phyloP scores from a whole-genome alignment of 768 basidiomycete genomes.

The Terana coerulea region DNA sequence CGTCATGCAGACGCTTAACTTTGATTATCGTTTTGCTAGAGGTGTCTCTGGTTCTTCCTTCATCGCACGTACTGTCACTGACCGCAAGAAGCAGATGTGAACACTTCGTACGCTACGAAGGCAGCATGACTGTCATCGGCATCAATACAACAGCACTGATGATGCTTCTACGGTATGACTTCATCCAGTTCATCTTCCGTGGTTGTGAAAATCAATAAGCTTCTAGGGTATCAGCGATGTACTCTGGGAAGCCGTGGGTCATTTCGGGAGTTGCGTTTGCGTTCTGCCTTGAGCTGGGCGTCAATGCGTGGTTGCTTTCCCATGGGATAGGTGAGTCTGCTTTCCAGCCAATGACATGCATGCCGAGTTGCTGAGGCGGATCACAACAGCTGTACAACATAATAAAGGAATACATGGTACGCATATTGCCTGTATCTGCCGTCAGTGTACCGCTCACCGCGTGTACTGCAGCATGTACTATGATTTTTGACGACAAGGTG shows the following conservation, averaged over 20 bases:
- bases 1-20: no score
- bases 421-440: background rate
- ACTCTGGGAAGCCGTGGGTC: conserved; percentile 21
- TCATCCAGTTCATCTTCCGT: background rate
- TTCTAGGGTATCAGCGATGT: conserved; percentile 30
- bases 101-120: conserved; percentile 31
- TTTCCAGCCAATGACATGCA: no score
- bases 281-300: conserved; percentile 39
- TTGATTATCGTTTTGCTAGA: background rate
- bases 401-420: conserved; percentile 17
- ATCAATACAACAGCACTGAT: conserved; percentile 50
- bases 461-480: conserved; percentile 33
- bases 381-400: conserved; percentile 20
- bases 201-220: background rate
- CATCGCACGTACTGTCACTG: conserved; percentile 1
- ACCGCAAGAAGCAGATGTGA: conserved; percentile 17
- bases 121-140: conserved; percentile 47
- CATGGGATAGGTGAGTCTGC: conserved; percentile 41
- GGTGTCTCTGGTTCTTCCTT: background rate
- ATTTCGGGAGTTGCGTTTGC: conserved; percentile 28
- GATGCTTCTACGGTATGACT: conserved; percentile 50
- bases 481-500: conserved; percentile 32
- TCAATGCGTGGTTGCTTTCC: conserved; percentile 55
- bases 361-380: no score
- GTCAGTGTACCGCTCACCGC: background rate